Percentiles rank a stretch among this genome's conserved stretches.
phyloP scores from a whole-genome alignment of 1,284 basidiomycete genomes.

The Entoloma clypeatum region DNA sequence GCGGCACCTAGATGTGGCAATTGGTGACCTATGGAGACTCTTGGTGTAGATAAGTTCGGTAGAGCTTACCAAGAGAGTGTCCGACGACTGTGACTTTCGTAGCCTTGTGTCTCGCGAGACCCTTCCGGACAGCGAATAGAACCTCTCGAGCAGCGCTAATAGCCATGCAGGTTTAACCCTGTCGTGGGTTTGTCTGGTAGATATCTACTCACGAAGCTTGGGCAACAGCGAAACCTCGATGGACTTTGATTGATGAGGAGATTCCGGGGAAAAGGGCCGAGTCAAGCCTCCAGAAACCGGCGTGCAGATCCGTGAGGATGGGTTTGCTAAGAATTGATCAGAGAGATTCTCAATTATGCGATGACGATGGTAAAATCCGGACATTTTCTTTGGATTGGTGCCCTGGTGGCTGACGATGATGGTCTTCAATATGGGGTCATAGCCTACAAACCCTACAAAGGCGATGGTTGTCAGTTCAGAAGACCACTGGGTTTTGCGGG shows the following conservation, averaged over 20 bases:
- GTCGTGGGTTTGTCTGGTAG: no score
- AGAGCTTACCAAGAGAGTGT: conserved; percentile 43
- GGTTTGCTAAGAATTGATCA: conserved; percentile 32
- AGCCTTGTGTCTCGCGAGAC: conserved; percentile 34
- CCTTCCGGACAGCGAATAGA: conserved; percentile 38
- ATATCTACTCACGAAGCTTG: conserved; percentile 42
- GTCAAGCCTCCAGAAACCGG: conserved; percentile 34
- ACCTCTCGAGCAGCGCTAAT: conserved; percentile 40
- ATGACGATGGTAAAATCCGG: conserved; percentile 16
- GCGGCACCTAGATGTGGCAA: conserved; percentile 35
- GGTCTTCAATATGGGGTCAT: conserved; percentile 34
- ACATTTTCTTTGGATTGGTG: conserved; percentile 45
- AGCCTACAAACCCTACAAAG: conserved; percentile 44
- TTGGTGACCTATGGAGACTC: no score
- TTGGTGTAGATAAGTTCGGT: neutral
- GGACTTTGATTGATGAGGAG: conserved; percentile 42
- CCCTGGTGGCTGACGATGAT: conserved; percentile 52
- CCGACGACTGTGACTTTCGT: conserved; percentile 43
- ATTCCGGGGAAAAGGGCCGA: conserved; percentile 54
- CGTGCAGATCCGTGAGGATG: conserved; percentile 45
- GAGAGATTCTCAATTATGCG: neutral
- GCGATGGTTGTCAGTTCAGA: neutral
- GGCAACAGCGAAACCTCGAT: conserved; percentile 47
- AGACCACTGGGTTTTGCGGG: neutral
- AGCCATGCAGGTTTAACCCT: no score